Evolutionary conservation across 1,139 yeast genomes (phyloP).

Genomic region (Blastobotrys niveus): DNA sequence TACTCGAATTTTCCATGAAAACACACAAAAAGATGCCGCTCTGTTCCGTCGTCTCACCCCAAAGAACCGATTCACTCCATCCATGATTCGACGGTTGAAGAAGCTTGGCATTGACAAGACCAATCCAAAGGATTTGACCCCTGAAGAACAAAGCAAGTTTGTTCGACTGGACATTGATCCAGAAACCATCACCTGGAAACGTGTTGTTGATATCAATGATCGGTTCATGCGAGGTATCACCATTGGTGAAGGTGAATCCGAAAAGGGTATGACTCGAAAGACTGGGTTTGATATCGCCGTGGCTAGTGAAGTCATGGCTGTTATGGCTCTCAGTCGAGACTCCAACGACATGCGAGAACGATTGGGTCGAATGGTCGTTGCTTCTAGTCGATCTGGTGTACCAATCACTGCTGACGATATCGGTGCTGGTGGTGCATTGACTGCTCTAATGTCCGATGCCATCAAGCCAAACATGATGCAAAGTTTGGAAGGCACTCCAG

Average conservation of each 20-base stretch:
- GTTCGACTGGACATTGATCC: conserved; percentile 91
- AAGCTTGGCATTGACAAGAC: conserved; percentile 79
- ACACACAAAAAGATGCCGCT: conserved; percentile 85
- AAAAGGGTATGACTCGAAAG: conserved; percentile 79
- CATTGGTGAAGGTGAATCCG: conserved; percentile 90
- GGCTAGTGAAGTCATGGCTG: conserved; percentile 98
- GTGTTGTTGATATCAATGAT: conserved; percentile 96
- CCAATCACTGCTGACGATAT: conserved; percentile 95
- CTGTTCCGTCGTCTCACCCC: conserved; percentile 86
- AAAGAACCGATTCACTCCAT: conserved; percentile 79
- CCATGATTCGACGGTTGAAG: conserved; percentile 70
- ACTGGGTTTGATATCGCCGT: conserved; percentile 97
- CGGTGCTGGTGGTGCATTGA: conserved; percentile 95
- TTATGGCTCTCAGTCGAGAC: conserved; percentile 80
- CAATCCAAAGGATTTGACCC: conserved; percentile 75
- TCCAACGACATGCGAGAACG: conserved; percentile 84
- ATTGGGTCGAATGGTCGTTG: conserved; percentile 87
- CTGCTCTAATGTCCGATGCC: conserved; percentile 94
- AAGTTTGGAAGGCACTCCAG: conserved; percentile 97
- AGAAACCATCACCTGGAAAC: conserved; percentile 89
- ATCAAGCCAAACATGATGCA: conserved; percentile 98
- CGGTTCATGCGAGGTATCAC: conserved; percentile 89
- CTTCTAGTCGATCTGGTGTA: conserved; percentile 71
- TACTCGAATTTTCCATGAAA: conserved; percentile 95
- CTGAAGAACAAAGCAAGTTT: conserved; percentile 68